Evolutionary conservation across 2,329 filamentous ascomycete genomes (phyloP).

Genomic region (Nakataea oryzae): DNA sequence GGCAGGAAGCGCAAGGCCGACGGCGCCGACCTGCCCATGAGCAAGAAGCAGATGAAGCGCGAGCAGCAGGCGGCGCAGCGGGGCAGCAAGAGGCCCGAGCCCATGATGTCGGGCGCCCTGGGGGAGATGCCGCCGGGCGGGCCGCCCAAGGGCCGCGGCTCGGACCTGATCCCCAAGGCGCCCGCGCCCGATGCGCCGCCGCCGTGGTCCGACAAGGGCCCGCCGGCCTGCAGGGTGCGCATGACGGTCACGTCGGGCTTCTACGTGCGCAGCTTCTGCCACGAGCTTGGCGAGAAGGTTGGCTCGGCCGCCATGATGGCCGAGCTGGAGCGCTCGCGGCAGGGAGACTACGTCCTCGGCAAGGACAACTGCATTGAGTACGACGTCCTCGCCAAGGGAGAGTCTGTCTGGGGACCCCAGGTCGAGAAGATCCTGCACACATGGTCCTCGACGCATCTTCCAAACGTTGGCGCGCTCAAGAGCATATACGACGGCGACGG

Average conservation of each 20-base stretch:
- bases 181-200: constrained; percentile 36
- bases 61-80: constrained; percentile 12
- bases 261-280: constrained; percentile 88
- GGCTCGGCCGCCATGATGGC: constrained; percentile 80
- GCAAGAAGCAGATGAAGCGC: constrained; percentile 21
- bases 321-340: constrained; percentile 67
- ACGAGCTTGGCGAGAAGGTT: constrained; percentile 78
- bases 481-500: constrained; percentile 8
- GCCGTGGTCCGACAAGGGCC: constrained; percentile 49
- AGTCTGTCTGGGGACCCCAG: constrained; percentile 73
- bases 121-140: constrained; percentile 33
- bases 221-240: constrained; percentile 70
- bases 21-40: neutral
- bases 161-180: constrained; percentile 41
- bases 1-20: constrained; percentile 20
- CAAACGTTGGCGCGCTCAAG: constrained; percentile 5
- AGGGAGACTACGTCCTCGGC: constrained; percentile 69
- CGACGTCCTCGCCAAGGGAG: constrained; percentile 62
- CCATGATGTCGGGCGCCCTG: constrained; percentile 47
- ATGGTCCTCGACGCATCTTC: constrained; percentile 11
- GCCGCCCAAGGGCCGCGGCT: constrained; percentile 30
- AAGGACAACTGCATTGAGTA: constrained; percentile 67
- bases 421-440: constrained; percentile 44
- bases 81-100: constrained; percentile 9
- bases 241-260: constrained; percentile 95